Evolutionary conservation across 139 green algal species (phyloP).

Genomic region (Eudorina sp.): DNA sequence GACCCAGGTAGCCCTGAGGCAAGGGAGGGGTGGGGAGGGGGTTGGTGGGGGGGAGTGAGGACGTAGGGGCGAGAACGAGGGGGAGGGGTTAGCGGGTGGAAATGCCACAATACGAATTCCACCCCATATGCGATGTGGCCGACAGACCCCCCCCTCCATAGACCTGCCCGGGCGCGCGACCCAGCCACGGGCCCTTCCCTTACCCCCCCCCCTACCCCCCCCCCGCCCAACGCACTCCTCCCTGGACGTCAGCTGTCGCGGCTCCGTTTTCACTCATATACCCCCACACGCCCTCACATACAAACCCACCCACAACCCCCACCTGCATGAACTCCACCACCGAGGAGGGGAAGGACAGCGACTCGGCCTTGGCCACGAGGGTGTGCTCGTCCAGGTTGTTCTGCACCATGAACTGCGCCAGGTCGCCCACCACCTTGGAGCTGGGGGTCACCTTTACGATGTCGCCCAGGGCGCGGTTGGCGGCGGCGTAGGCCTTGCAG

Average conservation of each 20-base stretch:
- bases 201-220: no score
- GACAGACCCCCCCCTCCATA: no score
- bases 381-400: conserved; percentile 86
- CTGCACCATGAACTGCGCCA: conserved; percentile 97
- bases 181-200: no score
- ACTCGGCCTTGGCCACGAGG: conserved; percentile 85
- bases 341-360: conserved; percentile 84
- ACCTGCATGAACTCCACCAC: conserved; percentile 93
- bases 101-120: no score
- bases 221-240: no score
- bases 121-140: no score
- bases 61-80: background rate
- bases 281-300: no score
- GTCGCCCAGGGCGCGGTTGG: conserved; percentile 91
- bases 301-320: background rate
- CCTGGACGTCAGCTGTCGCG: no score
- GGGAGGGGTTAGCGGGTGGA: background rate
- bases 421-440: conserved; percentile 87
- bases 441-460: conserved; percentile 90
- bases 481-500: conserved; percentile 88
- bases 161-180: no score
- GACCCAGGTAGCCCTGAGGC: conserved; percentile 76
- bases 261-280: no score
- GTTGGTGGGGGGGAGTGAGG: background rate
- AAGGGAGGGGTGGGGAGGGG: background rate